phyloP scores from a whole-genome alignment of 352 stramenopile species.

The Globisporangium spinosum region DNA sequence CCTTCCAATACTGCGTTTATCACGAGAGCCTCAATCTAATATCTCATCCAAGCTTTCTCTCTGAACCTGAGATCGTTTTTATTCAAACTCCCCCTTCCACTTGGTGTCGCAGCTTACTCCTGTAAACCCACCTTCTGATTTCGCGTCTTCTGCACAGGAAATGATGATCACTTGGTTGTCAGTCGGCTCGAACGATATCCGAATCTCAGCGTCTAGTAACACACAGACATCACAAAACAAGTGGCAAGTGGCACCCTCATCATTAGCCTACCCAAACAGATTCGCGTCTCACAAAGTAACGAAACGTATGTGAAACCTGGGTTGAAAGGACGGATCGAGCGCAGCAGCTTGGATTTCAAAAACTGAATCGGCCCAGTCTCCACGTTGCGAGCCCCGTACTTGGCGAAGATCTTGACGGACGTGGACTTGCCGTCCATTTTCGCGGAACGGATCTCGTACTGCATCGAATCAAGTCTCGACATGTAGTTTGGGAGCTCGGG shows the following conservation, averaged over 20 bases:
- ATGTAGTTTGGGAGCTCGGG: slow-evolving; percentile 57
- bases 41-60: background rate
- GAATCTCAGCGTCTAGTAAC: slow-evolving; percentile 48
- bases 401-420: slow-evolving; percentile 73
- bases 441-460: slow-evolving; percentile 64
- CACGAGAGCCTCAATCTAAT: background rate
- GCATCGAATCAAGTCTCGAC: slow-evolving; percentile 67
- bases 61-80: slow-evolving; percentile 4
- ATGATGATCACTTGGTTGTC: slow-evolving; percentile 55
- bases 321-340: slow-evolving; percentile 74
- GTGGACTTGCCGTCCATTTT: slow-evolving; percentile 44
- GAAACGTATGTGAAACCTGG: slow-evolving; percentile 26
- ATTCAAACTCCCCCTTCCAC: slow-evolving; percentile 69
- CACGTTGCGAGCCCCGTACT: slow-evolving; percentile 81
- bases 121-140: slow-evolving; percentile 25
- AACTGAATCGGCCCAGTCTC: slow-evolving; percentile 74
- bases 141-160: slow-evolving; percentile 31
- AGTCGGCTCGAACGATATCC: slow-evolving; percentile 43
- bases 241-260: no score
- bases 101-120: slow-evolving; percentile 53
- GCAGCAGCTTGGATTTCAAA: slow-evolving; percentile 78
- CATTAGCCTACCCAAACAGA: background rate
- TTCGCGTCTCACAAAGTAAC: background rate
- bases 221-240: background rate
- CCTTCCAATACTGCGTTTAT: background rate